Percentiles rank a stretch among this genome's conserved stretches.
Conservation (phyloP, 2,329 filamentous ascomycete genomes). For the Chrysoporthe deuterocubensis region DNA sequence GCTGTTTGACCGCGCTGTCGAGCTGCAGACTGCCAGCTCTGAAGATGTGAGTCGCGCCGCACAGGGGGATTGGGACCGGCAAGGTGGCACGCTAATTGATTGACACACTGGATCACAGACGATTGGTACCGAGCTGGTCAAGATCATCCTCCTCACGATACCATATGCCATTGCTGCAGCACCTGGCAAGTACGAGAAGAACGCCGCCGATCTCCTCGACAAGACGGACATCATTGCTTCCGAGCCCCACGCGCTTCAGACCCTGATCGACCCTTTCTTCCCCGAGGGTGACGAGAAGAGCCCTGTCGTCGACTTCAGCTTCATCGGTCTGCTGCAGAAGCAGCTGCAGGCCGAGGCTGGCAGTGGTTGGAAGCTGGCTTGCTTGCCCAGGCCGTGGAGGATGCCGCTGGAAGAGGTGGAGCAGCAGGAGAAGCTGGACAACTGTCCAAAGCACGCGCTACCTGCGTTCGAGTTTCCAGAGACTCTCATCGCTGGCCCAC, state of each 20-base stretch:
- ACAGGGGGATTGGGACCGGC: neutral
- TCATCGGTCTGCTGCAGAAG: constrained; percentile 81
- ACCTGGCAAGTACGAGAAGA: constrained; percentile 69
- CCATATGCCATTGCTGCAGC: constrained; percentile 84
- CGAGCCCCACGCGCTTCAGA: constrained; percentile 82
- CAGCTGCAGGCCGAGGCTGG: constrained; percentile 80
- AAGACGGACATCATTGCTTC: constrained; percentile 95
- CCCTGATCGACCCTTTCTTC: constrained; percentile 84
- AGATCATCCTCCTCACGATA: constrained; percentile 93
- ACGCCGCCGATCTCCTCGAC: constrained; percentile 76
- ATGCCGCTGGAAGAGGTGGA: constrained; percentile 65
- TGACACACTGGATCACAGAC: constrained; percentile 46
- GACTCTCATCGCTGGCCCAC: constrained; percentile 73
- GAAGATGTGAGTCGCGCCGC: constrained; percentile 73
- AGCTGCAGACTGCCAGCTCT: constrained; percentile 88
- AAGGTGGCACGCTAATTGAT: neutral
- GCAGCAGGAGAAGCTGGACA: constrained; percentile 61
- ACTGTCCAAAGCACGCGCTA: constrained; percentile 73
- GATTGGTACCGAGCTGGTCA: constrained; percentile 84
- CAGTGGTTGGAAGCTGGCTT: constrained; percentile 74
- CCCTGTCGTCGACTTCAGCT: constrained; percentile 65
- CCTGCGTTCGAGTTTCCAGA: constrained; percentile 77
- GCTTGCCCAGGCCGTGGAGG: constrained; percentile 70
- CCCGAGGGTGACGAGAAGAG: constrained; percentile 65
- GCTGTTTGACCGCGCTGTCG: constrained; percentile 88